phyloP scores from a whole-genome alignment of 1,284 basidiomycete species.

The Cryptococcus sp. region DNA sequence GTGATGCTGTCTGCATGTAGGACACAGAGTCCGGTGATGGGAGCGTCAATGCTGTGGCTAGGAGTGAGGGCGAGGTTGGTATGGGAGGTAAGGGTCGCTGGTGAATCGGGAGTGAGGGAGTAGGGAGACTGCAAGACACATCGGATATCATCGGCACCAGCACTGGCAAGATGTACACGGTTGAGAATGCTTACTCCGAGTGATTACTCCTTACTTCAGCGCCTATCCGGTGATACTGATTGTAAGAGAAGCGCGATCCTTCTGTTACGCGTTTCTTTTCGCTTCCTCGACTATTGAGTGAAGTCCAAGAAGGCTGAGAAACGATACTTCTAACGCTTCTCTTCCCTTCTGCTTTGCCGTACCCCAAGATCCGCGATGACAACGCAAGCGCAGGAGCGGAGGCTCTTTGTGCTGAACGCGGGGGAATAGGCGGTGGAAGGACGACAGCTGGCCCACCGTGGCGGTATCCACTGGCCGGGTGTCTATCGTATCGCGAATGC shows the following conservation, averaged over 20 bases:
- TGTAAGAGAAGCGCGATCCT: slow-evolving; percentile 1
- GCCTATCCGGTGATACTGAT: slow-evolving; percentile 1
- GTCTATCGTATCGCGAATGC: background rate
- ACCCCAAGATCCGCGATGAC: background rate
- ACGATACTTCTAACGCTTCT: background rate
- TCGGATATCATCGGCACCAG: background rate
- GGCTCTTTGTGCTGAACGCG: slow-evolving; percentile 3
- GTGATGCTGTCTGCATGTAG: background rate
- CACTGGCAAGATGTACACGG: background rate
- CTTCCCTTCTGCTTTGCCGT: slow-evolving; percentile 7
- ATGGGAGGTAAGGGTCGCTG: slow-evolving; percentile 19
- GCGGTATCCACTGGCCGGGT: background rate
- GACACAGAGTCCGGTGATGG: background rate
- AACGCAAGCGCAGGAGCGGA: background rate
- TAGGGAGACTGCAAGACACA: slow-evolving; percentile 1
- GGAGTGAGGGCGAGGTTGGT: slow-evolving; percentile 3
- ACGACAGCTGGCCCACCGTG: background rate
- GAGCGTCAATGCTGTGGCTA: background rate
- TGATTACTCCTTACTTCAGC: background rate
- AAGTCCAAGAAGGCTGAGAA: background rate
- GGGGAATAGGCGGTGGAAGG: slow-evolving; percentile 6
- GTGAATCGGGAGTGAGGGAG: slow-evolving; percentile 13
- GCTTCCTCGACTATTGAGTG: background rate
- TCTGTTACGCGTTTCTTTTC: background rate
- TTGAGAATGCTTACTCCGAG: background rate